These are phyloP conservation scores for Kockovaella imperatae DNA, from an alignment of 768 basidiomycete species.

Conservation along the genomic window DNA sequence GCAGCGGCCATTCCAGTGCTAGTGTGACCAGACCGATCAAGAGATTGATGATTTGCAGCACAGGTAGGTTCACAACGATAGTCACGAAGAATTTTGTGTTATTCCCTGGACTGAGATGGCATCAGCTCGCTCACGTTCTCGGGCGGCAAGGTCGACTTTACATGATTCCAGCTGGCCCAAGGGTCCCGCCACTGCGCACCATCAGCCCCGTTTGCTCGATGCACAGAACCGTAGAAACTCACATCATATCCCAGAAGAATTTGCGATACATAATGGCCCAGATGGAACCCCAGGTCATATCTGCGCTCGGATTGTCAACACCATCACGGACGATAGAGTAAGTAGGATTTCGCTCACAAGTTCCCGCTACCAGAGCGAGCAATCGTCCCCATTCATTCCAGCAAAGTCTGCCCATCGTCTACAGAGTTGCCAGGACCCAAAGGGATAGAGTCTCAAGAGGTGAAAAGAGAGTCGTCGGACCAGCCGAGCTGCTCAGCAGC, in stretches of 20 bases:
- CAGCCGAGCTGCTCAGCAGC: slow-evolving; percentile 3
- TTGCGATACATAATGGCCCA: slow-evolving; percentile 80
- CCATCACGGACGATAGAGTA: background rate
- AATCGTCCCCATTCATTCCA: slow-evolving; percentile 30
- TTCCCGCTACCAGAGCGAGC: slow-evolving; percentile 32
- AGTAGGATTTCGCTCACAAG: slow-evolving; percentile 22
- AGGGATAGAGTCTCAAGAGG: background rate
- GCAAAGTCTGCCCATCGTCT: slow-evolving; percentile 31
- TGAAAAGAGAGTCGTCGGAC: background rate
- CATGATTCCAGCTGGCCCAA: slow-evolving; percentile 46
- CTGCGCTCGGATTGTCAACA: background rate
- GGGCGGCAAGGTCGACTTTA: slow-evolving; percentile 7
- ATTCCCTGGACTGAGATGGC: slow-evolving; percentile 58
- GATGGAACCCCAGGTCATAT: slow-evolving; percentile 46
- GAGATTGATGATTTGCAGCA: slow-evolving; percentile 65
- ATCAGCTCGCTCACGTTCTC: background rate
- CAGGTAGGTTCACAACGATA: slow-evolving; percentile 67
- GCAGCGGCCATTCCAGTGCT: slow-evolving; percentile 65
- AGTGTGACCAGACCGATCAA: slow-evolving; percentile 56
- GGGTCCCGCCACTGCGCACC: slow-evolving; percentile 53
- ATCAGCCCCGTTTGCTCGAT: background rate
- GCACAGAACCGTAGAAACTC: slow-evolving; percentile 1
- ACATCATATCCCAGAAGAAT: slow-evolving; percentile 91
- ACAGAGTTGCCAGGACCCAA: background rate
- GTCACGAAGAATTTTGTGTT: slow-evolving; percentile 58